Conservation (phyloP, 1,284 basidiomycete species). For the Malassezia arunalokei region DNA sequence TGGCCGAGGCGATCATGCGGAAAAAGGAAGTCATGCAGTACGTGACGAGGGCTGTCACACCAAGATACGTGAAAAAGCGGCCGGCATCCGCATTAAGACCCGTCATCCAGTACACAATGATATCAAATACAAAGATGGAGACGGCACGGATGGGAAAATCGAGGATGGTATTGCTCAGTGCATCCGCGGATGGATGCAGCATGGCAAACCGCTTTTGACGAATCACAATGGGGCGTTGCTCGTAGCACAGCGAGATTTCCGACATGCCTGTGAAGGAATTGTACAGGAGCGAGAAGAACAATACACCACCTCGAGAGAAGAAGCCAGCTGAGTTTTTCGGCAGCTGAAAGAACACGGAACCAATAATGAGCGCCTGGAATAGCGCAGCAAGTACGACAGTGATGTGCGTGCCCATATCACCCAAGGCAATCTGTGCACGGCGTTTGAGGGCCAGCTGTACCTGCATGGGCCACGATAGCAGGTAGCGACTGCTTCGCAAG, state of each 20-base stretch:
- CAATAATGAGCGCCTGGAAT: constrained; percentile 58
- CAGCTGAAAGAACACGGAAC: constrained; percentile 57
- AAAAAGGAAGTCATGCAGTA: constrained; percentile 45
- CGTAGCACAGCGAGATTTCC: constrained; percentile 58
- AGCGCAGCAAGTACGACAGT: constrained; percentile 29
- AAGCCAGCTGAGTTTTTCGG: constrained; percentile 26
- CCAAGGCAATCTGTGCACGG: constrained; percentile 57
- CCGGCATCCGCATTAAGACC: constrained; percentile 51
- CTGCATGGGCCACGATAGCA: constrained; percentile 64
- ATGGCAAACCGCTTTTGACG: constrained; percentile 51
- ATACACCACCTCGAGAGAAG: constrained; percentile 33
- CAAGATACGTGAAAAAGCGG: constrained; percentile 41
- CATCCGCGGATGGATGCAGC: constrained; percentile 48
- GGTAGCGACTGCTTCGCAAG: constrained; percentile 47
- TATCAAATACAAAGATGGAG: constrained; percentile 51
- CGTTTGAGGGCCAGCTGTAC: constrained; percentile 51
- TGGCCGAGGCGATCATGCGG: constrained; percentile 49
- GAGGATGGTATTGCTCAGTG: constrained; percentile 59
- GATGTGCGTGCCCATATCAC: constrained; percentile 49
- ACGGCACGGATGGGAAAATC: constrained; percentile 58
- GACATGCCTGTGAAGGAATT: constrained; percentile 37
- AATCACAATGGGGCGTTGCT: constrained; percentile 61
- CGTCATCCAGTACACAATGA: constrained; percentile 59
- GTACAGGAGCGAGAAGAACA: constrained; percentile 37
- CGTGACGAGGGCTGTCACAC: constrained; percentile 26